Conservation (phyloP, 345 rosid species). For the Salix dunnii region DNA sequence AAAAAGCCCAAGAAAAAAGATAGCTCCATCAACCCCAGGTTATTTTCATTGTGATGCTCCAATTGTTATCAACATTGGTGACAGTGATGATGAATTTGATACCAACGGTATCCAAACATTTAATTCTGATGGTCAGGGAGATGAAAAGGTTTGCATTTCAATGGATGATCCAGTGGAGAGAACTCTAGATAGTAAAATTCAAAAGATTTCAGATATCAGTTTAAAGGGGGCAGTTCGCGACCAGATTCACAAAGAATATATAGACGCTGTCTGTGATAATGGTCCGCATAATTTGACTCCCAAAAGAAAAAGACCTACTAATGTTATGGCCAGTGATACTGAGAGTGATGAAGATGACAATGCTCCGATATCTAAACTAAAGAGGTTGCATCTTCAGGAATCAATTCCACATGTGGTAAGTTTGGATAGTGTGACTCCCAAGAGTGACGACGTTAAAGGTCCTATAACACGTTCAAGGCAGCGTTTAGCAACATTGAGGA, state of each 20-base stretch:
- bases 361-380: slow-evolving; percentile 41
- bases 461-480: slow-evolving; percentile 21
- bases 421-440: slow-evolving; percentile 14
- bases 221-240: slow-evolving; percentile 7
- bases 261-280: slow-evolving; percentile 25
- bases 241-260: slow-evolving; percentile 30
- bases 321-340: slow-evolving; percentile 51
- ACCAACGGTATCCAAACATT: background rate
- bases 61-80: slow-evolving; percentile 42
- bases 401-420: slow-evolving; percentile 2
- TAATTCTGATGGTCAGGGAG: slow-evolving; percentile 3
- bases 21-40: slow-evolving; percentile 46
- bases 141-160: slow-evolving; percentile 5
- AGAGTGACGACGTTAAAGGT: slow-evolving; percentile 10
- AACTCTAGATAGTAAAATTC: slow-evolving; percentile 19
- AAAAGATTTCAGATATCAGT: slow-evolving; percentile 2
- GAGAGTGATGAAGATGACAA: slow-evolving; percentile 54
- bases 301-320: slow-evolving; percentile 53
- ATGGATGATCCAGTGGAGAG: slow-evolving; percentile 7
- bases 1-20: slow-evolving; percentile 26
- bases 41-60: slow-evolving; percentile 14
- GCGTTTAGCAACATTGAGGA: slow-evolving; percentile 41
- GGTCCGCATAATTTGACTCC: slow-evolving; percentile 17
- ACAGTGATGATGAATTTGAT: slow-evolving; percentile 46
- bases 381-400: slow-evolving; percentile 31